Base-by-base conservation (phyloP, 345 rosid genomes). In the Boechera stricta region DNA sequence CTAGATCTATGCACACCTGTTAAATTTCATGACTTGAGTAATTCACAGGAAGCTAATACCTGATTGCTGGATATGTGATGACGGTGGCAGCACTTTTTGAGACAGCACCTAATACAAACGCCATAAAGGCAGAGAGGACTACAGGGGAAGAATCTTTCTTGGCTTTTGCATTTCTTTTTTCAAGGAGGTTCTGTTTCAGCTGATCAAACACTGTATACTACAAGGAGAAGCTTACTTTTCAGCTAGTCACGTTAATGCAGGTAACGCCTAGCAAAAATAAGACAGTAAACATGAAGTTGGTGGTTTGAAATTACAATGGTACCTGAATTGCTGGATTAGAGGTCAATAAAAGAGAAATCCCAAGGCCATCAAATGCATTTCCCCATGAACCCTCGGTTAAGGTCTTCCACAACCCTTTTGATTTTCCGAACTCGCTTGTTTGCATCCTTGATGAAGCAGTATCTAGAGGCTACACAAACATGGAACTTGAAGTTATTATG, bases 401-500 rank as follows among this genome's bases (percentile, higher is more conserved):
- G 11, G 93, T 89, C 71, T 81, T 82, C 97, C 97, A 87, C 69
- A 95, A 88, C 59, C 99, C 98, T 86, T 91, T 88, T 7, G 98
- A 87, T 79, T 95, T 88, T 61, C 99, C 99, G 77, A 92, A 92
- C 74, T 82, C 93, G 74, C 98, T 89, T 26, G 99, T 95, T 80
- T 95, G 99, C 97, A 95, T 92, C 79, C 86, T 92, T 24, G 99
- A 95, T 15, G 99, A 86, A 45, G 96, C 99, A 51, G 96, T 92
- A 80, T 92, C 99, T 77, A 95, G 16, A 32, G 99, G 99, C 99
- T 95, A 55, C 71, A 35, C 57, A 55, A 70, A 80, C 64, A 74
- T 33, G 48, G 3, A 44, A 52, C 64, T 62, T 29, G 3, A 53
- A 66, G 47, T 18, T 28, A 38, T 24, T 31, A 58, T 36, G 13